Evolutionary conservation across 371 early-diverging fungal species (phyloP).

Genomic region (Lichtheimia corymbifera): DNA sequence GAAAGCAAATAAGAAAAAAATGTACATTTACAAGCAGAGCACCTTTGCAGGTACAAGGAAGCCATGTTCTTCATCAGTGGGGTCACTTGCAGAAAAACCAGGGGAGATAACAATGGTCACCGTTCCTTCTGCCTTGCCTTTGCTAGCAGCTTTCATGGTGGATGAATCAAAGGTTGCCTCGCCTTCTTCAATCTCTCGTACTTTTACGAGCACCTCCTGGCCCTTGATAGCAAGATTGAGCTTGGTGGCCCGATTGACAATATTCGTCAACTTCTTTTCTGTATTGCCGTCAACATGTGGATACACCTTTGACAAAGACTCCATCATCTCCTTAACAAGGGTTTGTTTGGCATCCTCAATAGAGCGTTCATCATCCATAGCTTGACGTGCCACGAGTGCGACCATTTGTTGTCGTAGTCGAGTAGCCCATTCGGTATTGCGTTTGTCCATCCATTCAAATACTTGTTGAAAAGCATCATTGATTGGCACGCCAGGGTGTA

Average conservation of each 20-base stretch:
- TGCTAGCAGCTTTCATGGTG: slow-evolving; percentile 26
- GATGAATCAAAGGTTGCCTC: slow-evolving; percentile 12
- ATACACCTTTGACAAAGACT: slow-evolving; percentile 23
- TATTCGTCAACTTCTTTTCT: slow-evolving; percentile 36
- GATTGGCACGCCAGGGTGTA: slow-evolving; percentile 36
- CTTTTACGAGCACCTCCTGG: slow-evolving; percentile 22
- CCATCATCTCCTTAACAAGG: slow-evolving; percentile 18
- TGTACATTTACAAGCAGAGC: slow-evolving; percentile 6
- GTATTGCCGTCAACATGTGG: slow-evolving; percentile 4
- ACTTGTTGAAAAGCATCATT: slow-evolving; percentile 32
- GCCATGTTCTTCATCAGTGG: slow-evolving; percentile 22
- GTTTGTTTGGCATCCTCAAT: slow-evolving; percentile 22
- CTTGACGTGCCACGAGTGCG: slow-evolving; percentile 29
- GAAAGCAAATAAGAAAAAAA: not conserved
- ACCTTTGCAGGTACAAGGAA: slow-evolving; percentile 22
- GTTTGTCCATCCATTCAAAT: slow-evolving; percentile 28
- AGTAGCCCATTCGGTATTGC: slow-evolving; percentile 38
- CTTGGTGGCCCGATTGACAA: slow-evolving; percentile 23
- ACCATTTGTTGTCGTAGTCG: slow-evolving; percentile 41
- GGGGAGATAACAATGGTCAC: slow-evolving; percentile 22
- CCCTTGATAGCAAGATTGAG: slow-evolving; percentile 36
- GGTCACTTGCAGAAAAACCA: slow-evolving; percentile 28
- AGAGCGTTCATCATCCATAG: slow-evolving; percentile 11
- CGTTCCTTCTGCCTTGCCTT: slow-evolving; percentile 23
- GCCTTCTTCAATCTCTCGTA: slow-evolving; percentile 11